Base-by-base conservation (phyloP, 106 monocot species). In the Amphibolis antarctica region DNA sequence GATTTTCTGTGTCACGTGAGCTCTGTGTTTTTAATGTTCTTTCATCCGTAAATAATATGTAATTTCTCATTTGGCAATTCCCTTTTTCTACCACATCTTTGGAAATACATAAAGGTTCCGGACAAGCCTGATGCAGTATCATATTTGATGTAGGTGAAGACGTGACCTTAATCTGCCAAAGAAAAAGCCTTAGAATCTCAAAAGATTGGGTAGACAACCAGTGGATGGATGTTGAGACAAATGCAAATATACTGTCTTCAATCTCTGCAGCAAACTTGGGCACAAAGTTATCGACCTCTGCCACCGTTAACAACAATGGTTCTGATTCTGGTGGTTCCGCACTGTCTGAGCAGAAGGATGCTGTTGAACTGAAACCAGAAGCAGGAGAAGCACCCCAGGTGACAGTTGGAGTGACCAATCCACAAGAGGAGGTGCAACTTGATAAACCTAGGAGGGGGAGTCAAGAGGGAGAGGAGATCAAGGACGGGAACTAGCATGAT, bases 171-270 rank as follows among this genome's bases (percentile, higher is more conserved):
- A 70, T 52, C 52, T 89, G 83, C 75, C 46, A 64, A 28, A 66
- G 74, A 28, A 83, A 74, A 54, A 59, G 65, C 53, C 36, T 83
- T 42, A 81, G 93, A 66, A 74, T 81, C 60, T 89, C 89, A 1
- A 76, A 70, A 77, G 93, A 94, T 59, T 94, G 93, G 93, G 61
- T 79, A 17, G 71, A 67, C 17, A 58, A 81, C 62, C 42, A 57
- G 12, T 94, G 93, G 93, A 74, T 86, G 47, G 70, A 79, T 45
- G 72, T 89, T 59, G 66, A 81, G 44, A 65, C 73, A 24, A 94
- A 80, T 65, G 72, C 78, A 14, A 81, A 86, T 60, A 62, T 83
- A 23, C 53, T 86, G 48, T 68, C 83, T 9, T 31, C 20, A 48
- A 53, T 88, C 56, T 74, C 83, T 59, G 28, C 66, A 12, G 46